These are phyloP conservation scores for Podospora didyma DNA, from an alignment of 495 filamentous ascomycete genomes.

Conservation along the genomic window DNA sequence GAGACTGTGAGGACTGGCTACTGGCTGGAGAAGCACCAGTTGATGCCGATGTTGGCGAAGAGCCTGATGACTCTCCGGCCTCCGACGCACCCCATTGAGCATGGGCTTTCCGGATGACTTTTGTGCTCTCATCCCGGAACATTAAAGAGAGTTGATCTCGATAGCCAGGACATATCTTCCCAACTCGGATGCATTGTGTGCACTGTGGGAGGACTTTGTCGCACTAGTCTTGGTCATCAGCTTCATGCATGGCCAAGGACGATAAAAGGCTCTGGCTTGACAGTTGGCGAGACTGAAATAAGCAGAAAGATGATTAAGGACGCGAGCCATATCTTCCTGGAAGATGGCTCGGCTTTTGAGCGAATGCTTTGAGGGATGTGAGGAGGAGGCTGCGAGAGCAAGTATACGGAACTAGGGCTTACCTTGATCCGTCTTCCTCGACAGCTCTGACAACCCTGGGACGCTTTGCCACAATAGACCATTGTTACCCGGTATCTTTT, in stretches of 20 bases:
- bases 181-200: slow-evolving; percentile 57
- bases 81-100: slow-evolving; percentile 44
- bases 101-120: slow-evolving; percentile 61
- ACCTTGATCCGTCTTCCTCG: slow-evolving; percentile 62
- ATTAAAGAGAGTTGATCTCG: slow-evolving; percentile 63
- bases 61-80: slow-evolving; percentile 20
- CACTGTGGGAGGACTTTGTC: slow-evolving; percentile 62
- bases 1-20: slow-evolving; percentile 7
- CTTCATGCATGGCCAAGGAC: background rate
- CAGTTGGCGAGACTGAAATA: background rate
- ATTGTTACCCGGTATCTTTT: slow-evolving; percentile 32
- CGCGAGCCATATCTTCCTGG: too few relatives aligned
- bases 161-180: slow-evolving; percentile 63
- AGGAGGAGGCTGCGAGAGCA: background rate
- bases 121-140: slow-evolving; percentile 70
- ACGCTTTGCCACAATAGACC: slow-evolving; percentile 70
- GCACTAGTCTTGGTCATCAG: slow-evolving; percentile 44
- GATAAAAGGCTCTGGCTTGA: too few relatives aligned
- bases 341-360: slow-evolving; percentile 7
- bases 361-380: background rate
- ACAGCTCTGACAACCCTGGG: slow-evolving; percentile 63
- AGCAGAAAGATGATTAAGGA: background rate
- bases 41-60: slow-evolving; percentile 22
- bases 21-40: slow-evolving; percentile 6
- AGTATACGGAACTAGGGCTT: slow-evolving; percentile 1